Conservation (phyloP, 805 yeast genomes). For the Candida nonsorbophila region DNA sequence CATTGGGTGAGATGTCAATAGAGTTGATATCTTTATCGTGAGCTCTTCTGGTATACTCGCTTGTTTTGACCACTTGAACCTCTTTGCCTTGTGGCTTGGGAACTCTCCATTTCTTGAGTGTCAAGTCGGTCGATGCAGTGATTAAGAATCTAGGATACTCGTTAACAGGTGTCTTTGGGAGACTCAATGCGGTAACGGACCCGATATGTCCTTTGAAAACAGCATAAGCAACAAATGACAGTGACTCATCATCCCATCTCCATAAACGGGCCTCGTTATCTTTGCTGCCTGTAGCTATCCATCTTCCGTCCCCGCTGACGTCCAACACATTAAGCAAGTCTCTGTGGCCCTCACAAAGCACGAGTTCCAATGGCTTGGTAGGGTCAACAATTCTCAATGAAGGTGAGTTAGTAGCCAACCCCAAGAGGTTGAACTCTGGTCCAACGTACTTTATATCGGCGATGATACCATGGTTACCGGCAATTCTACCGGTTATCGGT, state of each 20-base stretch:
- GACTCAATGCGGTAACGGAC: conserved; percentile 74
- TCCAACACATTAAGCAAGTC: conserved; percentile 83
- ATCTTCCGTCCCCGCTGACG: conserved; percentile 69
- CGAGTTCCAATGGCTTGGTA: conserved; percentile 53
- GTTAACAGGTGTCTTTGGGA: conserved; percentile 49
- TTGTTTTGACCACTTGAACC: conserved; percentile 41
- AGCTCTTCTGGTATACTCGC: conserved; percentile 89
- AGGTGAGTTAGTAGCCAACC: conserved; percentile 92
- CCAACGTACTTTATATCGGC: conserved; percentile 84
- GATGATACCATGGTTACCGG: conserved; percentile 94
- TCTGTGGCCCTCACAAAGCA: conserved; percentile 71
- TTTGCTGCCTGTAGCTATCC: conserved; percentile 92
- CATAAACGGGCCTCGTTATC: conserved; percentile 84
- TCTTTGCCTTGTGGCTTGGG: conserved; percentile 36
- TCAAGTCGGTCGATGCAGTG: conserved; percentile 82
- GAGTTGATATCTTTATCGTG: conserved; percentile 96
- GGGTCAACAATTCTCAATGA: conserved; percentile 72
- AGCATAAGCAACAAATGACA: conserved; percentile 45
- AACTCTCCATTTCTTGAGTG: conserved; percentile 80
- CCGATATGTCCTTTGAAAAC: conserved; percentile 83
- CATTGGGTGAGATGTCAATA: conserved; percentile 86
- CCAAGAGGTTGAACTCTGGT: conserved; percentile 52
- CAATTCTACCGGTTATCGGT: conserved; percentile 51
- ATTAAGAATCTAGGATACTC: conserved; percentile 59
- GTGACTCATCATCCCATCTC: conserved; percentile 48